Evolutionary conservation across 1,139 yeast species (phyloP), one percentile per base, ranked within the genome.

Genomic region (Groenewaldozyma auringiensis): DNA sequence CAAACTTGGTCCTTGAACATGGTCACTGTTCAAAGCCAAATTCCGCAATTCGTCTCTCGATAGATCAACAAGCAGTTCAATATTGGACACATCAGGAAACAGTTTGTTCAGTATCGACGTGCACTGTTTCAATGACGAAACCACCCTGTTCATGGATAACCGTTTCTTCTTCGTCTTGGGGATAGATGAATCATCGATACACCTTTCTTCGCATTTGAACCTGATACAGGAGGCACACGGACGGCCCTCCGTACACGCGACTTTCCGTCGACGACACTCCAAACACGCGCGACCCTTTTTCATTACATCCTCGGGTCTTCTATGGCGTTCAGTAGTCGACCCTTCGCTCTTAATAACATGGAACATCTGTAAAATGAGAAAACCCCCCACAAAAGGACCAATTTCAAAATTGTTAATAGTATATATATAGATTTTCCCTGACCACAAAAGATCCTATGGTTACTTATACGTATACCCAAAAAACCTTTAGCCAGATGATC

Each of bases 221-320:
- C 42, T 20, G 3, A 37, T 20, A 39, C 47, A 45, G 6, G 44
- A 36, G 25, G 40, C 37, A 41, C 47, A 45, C 4, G 47, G 47
- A 13, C 40, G 14, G 20, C 20, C 17, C 2, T 42, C 37, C 35
- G 34, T 33, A 17, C 47, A 45, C 17, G 44, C 43, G 18, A 45
- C 47, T 27, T 45, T 45, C n/a, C 47, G 33, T 21, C 47, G 39
- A 8, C 43, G 35, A 22, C 47, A 45, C 25, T 45, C 47, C n/a
- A 37, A 22, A 37, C 47, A 45, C 14, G 47, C 44, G 4, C 33
- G 13, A 9, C 44, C 44, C 13, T 33, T 33, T 4, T 6, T 9
- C 11, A 33, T 13, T 33, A 13, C 18, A 33, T n/a, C 18, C 20
- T 11, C 6, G 36, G 36, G 29, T 11, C 11, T 25, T 25, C 11